Evolutionary conservation across 2,329 filamentous ascomycete genomes (phyloP).

Genomic region (Chrysoporthe puriensis): DNA sequence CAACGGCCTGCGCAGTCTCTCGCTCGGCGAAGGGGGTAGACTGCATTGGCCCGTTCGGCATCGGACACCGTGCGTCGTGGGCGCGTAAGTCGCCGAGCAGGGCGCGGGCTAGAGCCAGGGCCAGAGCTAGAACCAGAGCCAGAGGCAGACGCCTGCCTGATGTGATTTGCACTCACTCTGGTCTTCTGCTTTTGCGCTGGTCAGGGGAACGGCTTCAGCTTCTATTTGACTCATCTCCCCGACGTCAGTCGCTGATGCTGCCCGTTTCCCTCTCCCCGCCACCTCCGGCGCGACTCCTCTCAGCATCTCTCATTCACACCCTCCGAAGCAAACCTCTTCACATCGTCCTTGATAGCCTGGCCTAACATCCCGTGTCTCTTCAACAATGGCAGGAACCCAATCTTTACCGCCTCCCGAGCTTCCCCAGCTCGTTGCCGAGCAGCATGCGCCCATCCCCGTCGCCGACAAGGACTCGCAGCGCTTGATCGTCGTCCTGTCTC

Average conservation of each 20-base stretch:
- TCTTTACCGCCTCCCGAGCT: slow-evolving; percentile 90
- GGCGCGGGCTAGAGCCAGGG: not conserved
- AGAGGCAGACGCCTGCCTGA: not conserved
- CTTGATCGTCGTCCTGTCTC: slow-evolving; percentile 93
- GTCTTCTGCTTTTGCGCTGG: not conserved
- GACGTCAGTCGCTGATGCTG: not conserved
- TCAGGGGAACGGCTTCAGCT: not conserved
- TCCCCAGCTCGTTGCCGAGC: slow-evolving; percentile 90
- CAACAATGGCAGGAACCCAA: slow-evolving; percentile 72
- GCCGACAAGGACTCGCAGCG: slow-evolving; percentile 90
- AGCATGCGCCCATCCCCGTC: slow-evolving; percentile 80
- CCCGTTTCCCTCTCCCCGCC: not conserved
- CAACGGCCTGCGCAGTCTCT: not conserved
- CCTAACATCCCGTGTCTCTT: slow-evolving; percentile 26
- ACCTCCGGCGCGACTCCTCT: not conserved
- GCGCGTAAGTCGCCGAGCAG: slow-evolving; percentile 7
- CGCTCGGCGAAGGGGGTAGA: not conserved
- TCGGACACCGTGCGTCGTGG: not conserved
- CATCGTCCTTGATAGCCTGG: slow-evolving; percentile 27
- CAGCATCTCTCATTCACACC: not conserved
- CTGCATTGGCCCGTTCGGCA: not conserved
- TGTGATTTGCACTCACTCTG: not conserved
- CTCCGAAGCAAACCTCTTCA: not conserved
- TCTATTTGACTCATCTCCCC: not conserved
- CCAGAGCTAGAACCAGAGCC: too few relatives aligned